Conservation (phyloP, 179 eudicot species). For the Corrigiola litoralis region DNA sequence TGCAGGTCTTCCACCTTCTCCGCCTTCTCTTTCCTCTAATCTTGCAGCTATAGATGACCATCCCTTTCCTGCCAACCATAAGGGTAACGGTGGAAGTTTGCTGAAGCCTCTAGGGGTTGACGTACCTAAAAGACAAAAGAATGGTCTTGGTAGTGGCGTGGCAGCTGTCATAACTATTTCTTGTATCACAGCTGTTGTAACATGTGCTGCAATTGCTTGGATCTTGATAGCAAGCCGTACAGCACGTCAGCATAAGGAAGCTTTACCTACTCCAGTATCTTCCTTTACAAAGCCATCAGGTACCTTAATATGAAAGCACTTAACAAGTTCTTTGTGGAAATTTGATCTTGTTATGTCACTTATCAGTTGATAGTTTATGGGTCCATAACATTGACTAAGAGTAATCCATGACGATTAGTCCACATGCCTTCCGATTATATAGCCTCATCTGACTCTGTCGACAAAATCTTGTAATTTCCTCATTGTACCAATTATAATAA, state of each 20-base stretch:
- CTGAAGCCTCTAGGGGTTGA: conserved; percentile 76
- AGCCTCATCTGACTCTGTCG: too few species aligned
- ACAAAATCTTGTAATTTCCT: too few species aligned
- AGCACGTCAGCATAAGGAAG: conserved; percentile 20
- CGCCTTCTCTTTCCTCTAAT: conserved; percentile 58
- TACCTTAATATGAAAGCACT: conserved; percentile 8
- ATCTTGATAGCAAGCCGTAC: conserved; percentile 46
- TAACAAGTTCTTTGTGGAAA: too few species aligned
- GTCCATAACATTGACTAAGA: too few species aligned
- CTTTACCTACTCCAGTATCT: conserved; percentile 28
- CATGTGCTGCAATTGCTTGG: conserved; percentile 44
- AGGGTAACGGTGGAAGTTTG: conserved; percentile 37
- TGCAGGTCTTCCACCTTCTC: conserved; percentile 93
- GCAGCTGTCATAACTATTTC: conserved; percentile 54
- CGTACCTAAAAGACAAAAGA: conserved; percentile 46
- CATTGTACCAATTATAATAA: too few species aligned
- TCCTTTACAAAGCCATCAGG: conserved; percentile 59
- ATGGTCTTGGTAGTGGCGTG: conserved; percentile 30
- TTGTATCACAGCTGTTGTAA: conserved; percentile 57
- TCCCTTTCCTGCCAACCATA: conserved; percentile 39
- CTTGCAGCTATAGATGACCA: conserved; percentile 39
- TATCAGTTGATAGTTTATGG: too few species aligned
- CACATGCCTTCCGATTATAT: too few species aligned
- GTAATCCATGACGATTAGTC: too few species aligned
- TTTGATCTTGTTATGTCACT: too few species aligned